Percentiles rank a stretch among this genome's conserved stretches.
Conservation (phyloP, 2,329 filamentous ascomycete species). For the Hypomyces rosellus region DNA sequence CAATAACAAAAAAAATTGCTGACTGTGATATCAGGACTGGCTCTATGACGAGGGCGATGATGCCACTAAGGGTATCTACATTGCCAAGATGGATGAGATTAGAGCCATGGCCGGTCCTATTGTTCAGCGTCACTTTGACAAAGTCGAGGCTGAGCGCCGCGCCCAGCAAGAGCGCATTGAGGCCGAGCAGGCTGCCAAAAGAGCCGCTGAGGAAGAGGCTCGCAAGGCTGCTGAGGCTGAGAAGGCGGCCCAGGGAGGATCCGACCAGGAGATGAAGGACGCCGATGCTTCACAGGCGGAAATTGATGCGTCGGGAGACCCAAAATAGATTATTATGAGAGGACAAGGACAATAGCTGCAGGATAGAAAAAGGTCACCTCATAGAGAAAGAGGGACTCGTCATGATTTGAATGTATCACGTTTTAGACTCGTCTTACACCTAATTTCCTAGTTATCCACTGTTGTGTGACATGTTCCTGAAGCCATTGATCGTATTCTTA, state of each 20-base stretch:
- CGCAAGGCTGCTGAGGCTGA: constrained; percentile 48
- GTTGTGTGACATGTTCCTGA: no score
- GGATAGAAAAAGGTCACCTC: constrained; percentile 13
- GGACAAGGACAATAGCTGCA: neutral
- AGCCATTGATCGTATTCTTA: no score
- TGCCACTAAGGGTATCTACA: constrained; percentile 85
- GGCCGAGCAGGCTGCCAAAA: constrained; percentile 71
- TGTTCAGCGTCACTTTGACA: constrained; percentile 91
- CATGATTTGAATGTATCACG: constrained; percentile 8
- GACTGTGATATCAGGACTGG: constrained; percentile 69
- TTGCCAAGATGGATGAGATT: constrained; percentile 94
- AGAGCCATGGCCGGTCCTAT: constrained; percentile 85
- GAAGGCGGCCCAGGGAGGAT: constrained; percentile 40
- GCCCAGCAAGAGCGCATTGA: constrained; percentile 70
- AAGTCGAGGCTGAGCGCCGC: constrained; percentile 79
- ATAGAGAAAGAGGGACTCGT: constrained; percentile 7
- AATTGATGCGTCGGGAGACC: constrained; percentile 37
- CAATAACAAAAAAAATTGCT: constrained; percentile 4
- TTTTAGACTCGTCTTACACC: constrained; percentile 3
- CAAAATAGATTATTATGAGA: constrained; percentile 25
- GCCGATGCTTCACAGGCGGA: constrained; percentile 49
- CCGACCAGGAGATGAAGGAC: constrained; percentile 60
- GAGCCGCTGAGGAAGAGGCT: constrained; percentile 51
- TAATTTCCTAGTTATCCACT: no score
- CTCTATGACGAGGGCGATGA: constrained; percentile 97